These are phyloP conservation scores for Fusarium sp. DNA, from an alignment of 2,329 filamentous ascomycete genomes.

Conservation along the genomic window DNA sequence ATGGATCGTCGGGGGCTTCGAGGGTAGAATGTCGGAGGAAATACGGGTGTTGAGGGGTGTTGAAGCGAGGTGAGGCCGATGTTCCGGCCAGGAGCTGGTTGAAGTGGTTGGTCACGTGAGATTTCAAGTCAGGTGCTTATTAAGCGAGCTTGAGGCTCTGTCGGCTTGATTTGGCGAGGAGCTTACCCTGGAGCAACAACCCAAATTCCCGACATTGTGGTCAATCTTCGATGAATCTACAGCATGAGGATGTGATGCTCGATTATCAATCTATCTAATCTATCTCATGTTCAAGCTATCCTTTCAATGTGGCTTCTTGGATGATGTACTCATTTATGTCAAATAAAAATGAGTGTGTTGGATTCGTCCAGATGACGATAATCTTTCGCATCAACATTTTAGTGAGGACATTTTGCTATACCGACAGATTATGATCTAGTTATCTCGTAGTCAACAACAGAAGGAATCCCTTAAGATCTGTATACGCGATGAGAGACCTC, in stretches of 20 bases:
- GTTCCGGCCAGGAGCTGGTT: conserved; percentile 32
- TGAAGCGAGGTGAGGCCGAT: conserved; percentile 53
- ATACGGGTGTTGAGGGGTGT: conserved; percentile 49
- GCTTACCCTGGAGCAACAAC: conserved; percentile 9
- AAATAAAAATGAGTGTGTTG: background rate
- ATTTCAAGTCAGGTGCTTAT: background rate
- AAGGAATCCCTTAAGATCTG: background rate
- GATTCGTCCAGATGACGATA: background rate
- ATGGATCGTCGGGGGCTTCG: conserved; percentile 36
- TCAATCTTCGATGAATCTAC: background rate
- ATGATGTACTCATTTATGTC: background rate
- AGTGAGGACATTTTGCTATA: background rate
- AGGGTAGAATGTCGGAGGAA: conserved; percentile 56
- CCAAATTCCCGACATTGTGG: background rate
- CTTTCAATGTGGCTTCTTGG: background rate
- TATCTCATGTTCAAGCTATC: background rate
- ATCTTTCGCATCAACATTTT: background rate
- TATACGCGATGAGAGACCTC: background rate
- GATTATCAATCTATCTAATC: background rate
- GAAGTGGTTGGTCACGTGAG: conserved; percentile 20
- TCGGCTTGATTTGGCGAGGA: background rate
- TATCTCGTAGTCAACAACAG: background rate
- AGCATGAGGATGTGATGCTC: background rate
- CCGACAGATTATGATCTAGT: background rate
- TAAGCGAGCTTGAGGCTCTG: background rate